Evolutionary conservation across 208 protist species (phyloP).

Genomic region (Tetramitus jugosus): DNA sequence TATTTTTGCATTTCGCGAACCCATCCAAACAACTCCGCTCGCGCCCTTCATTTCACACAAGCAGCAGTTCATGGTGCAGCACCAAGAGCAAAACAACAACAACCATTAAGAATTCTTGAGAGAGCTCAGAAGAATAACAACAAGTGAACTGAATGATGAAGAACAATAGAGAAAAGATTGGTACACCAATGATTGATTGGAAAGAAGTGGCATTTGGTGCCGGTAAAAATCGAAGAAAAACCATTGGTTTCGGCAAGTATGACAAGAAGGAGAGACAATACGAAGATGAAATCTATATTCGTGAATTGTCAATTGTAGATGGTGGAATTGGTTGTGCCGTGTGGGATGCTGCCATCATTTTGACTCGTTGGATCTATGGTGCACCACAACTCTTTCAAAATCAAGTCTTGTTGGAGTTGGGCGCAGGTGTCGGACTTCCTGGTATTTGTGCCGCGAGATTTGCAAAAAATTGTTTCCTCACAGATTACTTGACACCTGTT

Average conservation of each 20-base stretch:
- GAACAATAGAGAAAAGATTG: constrained; percentile 8
- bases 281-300: constrained; percentile 9
- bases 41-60: too few species aligned
- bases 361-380: background rate
- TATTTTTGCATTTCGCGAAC: too few species aligned
- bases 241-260: constrained; percentile 1
- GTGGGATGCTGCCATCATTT: constrained; percentile 19
- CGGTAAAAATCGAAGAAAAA: constrained; percentile 17
- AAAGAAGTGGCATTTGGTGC: background rate
- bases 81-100: too few species aligned
- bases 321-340: constrained; percentile 17
- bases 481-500: background rate
- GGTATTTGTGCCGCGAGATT: background rate
- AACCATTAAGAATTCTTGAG: too few species aligned
- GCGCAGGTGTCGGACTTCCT: background rate
- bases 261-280: constrained; percentile 13
- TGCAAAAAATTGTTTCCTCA: background rate
- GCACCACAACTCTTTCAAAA: background rate
- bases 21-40: too few species aligned
- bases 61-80: too few species aligned
- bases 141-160: background rate
- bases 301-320: constrained; percentile 16
- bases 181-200: background rate
- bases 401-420: background rate
- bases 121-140: too few species aligned